Base-by-base conservation (phyloP, 352 stramenopile genomes). In the Phytophthora agathidicida region DNA sequence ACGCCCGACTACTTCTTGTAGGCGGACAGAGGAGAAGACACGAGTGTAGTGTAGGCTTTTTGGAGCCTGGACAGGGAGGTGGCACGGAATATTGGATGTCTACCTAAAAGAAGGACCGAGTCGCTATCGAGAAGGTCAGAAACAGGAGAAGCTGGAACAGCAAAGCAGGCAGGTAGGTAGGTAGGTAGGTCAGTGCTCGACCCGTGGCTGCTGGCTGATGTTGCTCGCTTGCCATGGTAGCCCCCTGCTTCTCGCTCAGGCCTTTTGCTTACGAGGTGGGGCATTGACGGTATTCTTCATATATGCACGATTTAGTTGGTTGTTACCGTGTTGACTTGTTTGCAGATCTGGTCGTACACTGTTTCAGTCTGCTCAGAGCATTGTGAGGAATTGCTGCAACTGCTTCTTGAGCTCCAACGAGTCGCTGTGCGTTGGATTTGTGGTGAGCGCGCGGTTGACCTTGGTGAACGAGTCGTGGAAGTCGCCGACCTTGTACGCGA, bases 1-100 rank as follows among this genome's bases (percentile, higher is more conserved):
- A 94, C 89, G 65, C 89, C 89, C 17, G 89, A 97, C 71, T 97
- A 97, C 79, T 97, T 97, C 65, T 72, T 97, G 70, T 97, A 96
- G 63, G 53, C 51, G 30, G 26, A 20, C 19, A 35, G n/a, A 17
- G 35, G n/a, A 20, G 16, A 30, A 11, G 5, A 36, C 3, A 39
- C 28, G 7, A 52, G 43, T n/a, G n/a, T n/a, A 19, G 39, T 19
- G 19, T 39, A 43, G 19, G 26, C 28, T n/a, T n/a, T n/a, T n/a
- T n/a, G n/a, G n/a, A n/a, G n/a, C n/a, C n/a, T 51, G 28, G 44
- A 41, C 16, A 39, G 31, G 27, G 24, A 65, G 9, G 30, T 17
- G 13, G 20, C 16, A 37, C 11, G 16, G 24, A 48, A 13, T 19
- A 45, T 26, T 32, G 39, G 32, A 33, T 36, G 30, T 26, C 44